Conservation (phyloP, 805 yeast genomes). For the Sugiyamaella lignohabitans region DNA sequence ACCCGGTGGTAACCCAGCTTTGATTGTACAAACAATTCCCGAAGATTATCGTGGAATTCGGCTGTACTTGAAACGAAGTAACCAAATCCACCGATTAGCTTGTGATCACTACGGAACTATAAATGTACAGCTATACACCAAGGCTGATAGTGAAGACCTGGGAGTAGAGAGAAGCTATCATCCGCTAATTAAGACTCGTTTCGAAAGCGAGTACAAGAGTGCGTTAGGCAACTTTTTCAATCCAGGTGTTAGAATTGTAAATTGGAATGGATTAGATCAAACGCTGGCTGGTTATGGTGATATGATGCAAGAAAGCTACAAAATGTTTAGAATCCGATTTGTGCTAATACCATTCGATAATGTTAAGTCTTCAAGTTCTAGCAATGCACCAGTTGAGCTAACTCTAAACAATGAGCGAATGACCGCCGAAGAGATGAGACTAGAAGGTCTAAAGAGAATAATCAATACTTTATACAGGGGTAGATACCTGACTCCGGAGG, state of each 20-base stretch:
- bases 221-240: constrained; percentile 52
- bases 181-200: constrained; percentile 68
- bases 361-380: constrained; percentile 26
- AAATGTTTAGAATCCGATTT: constrained; percentile 64
- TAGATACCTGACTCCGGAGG: constrained; percentile 41
- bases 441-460: constrained; percentile 79
- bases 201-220: constrained; percentile 58
- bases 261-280: constrained; percentile 93
- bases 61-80: constrained; percentile 68
- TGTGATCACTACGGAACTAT: constrained; percentile 67
- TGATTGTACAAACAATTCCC: constrained; percentile 49
- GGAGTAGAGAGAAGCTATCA: constrained; percentile 34
- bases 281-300: constrained; percentile 88
- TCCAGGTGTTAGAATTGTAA: constrained; percentile 39
- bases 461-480: constrained; percentile 55
- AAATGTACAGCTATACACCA: constrained; percentile 66
- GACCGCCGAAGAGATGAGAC: constrained; percentile 76
- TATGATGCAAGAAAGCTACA: constrained; percentile 26
- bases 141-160: constrained; percentile 17
- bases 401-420: constrained; percentile 24
- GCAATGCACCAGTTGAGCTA: constrained; percentile 12
- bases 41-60: constrained; percentile 48
- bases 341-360: constrained; percentile 65
- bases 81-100: constrained; percentile 78
- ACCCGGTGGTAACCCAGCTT: constrained; percentile 48